Evolutionary conservation across 176 grass and related monocot genomes (phyloP).

Genomic region (Oryza punctata): DNA sequence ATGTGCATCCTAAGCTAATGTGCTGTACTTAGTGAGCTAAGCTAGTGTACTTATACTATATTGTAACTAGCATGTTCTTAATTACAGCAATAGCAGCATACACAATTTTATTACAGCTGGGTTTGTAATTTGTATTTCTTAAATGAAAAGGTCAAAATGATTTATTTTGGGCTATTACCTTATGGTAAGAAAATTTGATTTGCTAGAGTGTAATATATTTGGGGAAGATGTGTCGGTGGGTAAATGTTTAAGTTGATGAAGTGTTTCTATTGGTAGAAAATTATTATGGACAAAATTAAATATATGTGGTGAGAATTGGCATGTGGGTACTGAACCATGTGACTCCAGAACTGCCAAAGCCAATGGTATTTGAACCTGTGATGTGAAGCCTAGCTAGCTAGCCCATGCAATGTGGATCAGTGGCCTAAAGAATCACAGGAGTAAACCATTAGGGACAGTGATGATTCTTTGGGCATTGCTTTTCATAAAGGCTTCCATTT

Average conservation of each 20-base stretch:
- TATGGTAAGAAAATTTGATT: not conserved
- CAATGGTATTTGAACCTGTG: conserved; percentile 40
- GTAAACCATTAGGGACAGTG: conserved; percentile 37
- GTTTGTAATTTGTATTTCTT: not conserved
- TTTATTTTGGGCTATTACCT: not conserved
- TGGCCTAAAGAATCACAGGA: conserved; percentile 34
- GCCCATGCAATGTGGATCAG: conserved; percentile 30
- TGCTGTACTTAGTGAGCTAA: not conserved
- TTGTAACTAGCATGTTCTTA: not conserved
- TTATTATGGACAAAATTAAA: not conserved
- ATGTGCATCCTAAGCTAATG: not conserved
- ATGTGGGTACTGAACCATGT: conserved; percentile 44
- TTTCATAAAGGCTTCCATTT: conserved; percentile 23
- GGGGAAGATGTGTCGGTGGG: not conserved
- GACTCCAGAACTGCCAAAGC: conserved; percentile 25
- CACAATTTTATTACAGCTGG: not conserved
- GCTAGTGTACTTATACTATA: not conserved
- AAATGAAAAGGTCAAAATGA: not conserved
- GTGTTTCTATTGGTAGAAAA: not conserved
- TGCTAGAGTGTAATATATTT: not conserved
- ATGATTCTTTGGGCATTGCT: conserved; percentile 40
- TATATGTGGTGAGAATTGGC: conserved; percentile 15
- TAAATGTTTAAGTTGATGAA: conserved; percentile 9
- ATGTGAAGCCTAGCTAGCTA: conserved; percentile 30
- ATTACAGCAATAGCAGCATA: not conserved